Evolutionary conservation across 352 stramenopile species (phyloP).

Genomic region (Peronospora belbahrii): DNA sequence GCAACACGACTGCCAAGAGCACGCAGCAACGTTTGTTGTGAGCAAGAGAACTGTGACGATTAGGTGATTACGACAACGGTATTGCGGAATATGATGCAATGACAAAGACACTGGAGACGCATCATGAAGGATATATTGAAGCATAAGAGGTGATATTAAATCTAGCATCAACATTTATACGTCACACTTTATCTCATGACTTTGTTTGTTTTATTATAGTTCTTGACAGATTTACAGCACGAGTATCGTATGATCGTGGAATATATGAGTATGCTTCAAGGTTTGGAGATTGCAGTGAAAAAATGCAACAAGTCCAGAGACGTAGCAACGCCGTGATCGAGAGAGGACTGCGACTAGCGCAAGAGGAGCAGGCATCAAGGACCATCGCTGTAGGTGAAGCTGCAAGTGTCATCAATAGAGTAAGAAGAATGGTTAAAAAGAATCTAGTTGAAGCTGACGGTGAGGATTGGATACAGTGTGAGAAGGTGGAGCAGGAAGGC

Average conservation of each 20-base stretch:
- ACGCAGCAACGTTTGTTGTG: slow-evolving; percentile 35
- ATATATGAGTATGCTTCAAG: slow-evolving; percentile 39
- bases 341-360: slow-evolving; percentile 10
- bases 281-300: slow-evolving; percentile 19
- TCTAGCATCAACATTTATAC: slow-evolving; percentile 7
- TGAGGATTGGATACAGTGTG: no score
- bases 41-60: slow-evolving; percentile 51
- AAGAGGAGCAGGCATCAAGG: no score
- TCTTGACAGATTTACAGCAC: slow-evolving; percentile 39
- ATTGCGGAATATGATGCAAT: slow-evolving; percentile 35
- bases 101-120: slow-evolving; percentile 26
- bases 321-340: slow-evolving; percentile 9
- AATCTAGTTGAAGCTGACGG: not conserved
- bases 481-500: no score
- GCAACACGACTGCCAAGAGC: no score
- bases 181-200: no score
- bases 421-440: no score
- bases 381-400: not conserved
- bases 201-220: slow-evolving; percentile 18
- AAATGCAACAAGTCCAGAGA: slow-evolving; percentile 25
- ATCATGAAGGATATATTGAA: slow-evolving; percentile 17
- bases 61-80: slow-evolving; percentile 51
- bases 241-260: slow-evolving; percentile 43
- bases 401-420: slow-evolving; percentile 1
- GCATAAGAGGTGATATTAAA: no score